phyloP scores from a whole-genome alignment of 83 land plant species.

The Thuja plicata region DNA sequence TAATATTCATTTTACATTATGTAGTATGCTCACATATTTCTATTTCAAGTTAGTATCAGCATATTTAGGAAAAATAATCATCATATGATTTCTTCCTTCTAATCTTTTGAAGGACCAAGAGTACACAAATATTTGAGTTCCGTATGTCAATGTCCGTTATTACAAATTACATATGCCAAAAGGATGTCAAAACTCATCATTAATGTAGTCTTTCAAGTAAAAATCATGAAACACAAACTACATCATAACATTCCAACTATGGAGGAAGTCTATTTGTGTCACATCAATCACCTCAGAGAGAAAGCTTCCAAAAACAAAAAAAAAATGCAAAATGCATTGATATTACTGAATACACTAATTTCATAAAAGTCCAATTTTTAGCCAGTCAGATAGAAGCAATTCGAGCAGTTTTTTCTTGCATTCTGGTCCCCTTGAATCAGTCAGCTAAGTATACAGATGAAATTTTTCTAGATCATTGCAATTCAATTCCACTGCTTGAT shows the following conservation, averaged over 20 bases:
- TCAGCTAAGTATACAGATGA: not conserved
- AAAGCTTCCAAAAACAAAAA: not conserved
- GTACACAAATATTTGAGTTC: not conserved
- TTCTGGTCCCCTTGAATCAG: too few species aligned
- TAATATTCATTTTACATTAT: not conserved
- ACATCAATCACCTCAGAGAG: too few species aligned
- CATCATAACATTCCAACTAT: too few species aligned
- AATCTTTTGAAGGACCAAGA: not conserved
- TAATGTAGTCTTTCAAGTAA: not conserved
- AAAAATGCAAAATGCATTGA: not conserved
- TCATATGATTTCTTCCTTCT: not conserved
- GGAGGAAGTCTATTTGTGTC: too few species aligned
- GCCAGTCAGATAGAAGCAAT: not conserved
- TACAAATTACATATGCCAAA: not conserved
- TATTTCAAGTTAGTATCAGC: too few species aligned
- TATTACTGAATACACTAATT: not conserved
- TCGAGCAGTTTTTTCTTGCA: not conserved
- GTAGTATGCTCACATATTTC: not conserved
- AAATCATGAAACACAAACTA: too few species aligned
- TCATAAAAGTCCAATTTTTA: not conserved
- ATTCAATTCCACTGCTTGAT: not conserved
- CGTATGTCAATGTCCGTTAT: not conserved
- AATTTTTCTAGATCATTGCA: not conserved
- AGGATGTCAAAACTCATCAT: not conserved
- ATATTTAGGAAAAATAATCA: not conserved